These are phyloP conservation scores for Neurospora crassa DNA, from an alignment of 2,329 filamentous ascomycete species.

Conservation along the genomic window DNA sequence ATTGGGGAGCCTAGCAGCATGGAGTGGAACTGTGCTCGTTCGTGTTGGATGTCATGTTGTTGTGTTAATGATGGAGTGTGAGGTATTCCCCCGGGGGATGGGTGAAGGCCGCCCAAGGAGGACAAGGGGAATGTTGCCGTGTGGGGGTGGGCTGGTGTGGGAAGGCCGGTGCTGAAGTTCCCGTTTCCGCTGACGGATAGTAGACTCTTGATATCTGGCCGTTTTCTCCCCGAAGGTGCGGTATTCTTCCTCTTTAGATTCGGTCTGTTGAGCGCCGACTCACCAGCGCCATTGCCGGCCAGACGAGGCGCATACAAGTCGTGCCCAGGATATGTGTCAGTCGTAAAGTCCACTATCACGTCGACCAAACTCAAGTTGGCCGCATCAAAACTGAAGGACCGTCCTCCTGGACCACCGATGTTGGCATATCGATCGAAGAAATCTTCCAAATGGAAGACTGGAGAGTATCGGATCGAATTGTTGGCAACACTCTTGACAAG, in stretches of 20 bases:
- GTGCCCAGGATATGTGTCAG: conserved; percentile 43
- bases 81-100: conserved; percentile 28
- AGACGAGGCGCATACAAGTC: conserved; percentile 36
- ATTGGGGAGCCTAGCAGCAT: conserved; percentile 26
- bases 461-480: conserved; percentile 62
- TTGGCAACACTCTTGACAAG: conserved; percentile 63
- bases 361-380: conserved; percentile 66
- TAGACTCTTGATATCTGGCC: conserved; percentile 29
- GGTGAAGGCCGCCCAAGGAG: conserved; percentile 25
- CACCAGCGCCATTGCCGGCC: conserved; percentile 6
- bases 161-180: conserved; percentile 21
- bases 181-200: conserved; percentile 25
- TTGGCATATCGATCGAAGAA: conserved; percentile 74
- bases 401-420: conserved; percentile 47
- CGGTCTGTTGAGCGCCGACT: conserved; percentile 23
- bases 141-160: conserved; percentile 22
- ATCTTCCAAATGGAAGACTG: conserved; percentile 76
- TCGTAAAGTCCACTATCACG: conserved; percentile 48
- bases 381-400: conserved; percentile 57
- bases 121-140: conserved; percentile 30
- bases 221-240: conserved; percentile 27
- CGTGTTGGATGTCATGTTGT: conserved; percentile 25
- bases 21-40: conserved; percentile 20
- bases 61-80: conserved; percentile 28
- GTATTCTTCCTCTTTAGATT: conserved; percentile 42